Evolutionary conservation across 331 rosid species (phyloP).

Genomic region (Cydonia oblonga): DNA sequence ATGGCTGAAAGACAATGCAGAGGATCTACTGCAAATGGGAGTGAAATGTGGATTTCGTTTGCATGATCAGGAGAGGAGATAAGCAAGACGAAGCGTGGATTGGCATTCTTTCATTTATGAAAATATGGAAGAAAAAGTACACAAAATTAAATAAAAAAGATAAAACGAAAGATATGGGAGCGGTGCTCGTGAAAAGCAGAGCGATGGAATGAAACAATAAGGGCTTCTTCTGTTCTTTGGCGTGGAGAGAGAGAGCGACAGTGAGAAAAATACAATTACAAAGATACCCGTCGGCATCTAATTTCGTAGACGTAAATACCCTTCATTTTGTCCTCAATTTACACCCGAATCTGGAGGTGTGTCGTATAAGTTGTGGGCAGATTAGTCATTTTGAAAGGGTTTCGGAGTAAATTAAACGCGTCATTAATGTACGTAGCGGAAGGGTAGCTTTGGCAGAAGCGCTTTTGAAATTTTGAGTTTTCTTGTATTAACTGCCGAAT

Average conservation of each 20-base stretch:
- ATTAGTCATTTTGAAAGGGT: neutral
- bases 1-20: slow-evolving; percentile 16
- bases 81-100: neutral
- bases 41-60: neutral
- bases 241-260: neutral
- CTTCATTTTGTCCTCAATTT: neutral
- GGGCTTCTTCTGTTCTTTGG: neutral
- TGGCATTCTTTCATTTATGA: neutral
- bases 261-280: neutral
- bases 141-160: neutral
- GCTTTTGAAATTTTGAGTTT: neutral
- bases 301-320: neutral
- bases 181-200: neutral
- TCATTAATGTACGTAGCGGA: neutral
- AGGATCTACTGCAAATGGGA: neutral
- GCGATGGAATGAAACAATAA: neutral
- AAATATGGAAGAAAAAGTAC: neutral
- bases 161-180: neutral
- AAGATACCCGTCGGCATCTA: neutral
- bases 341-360: neutral
- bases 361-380: neutral
- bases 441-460: neutral
- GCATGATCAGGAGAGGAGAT: neutral
- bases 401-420: neutral
- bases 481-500: neutral